These are phyloP conservation scores for Diplosphaera chodatii DNA, from an alignment of 139 green algal genomes.

Conservation along the genomic window DNA sequence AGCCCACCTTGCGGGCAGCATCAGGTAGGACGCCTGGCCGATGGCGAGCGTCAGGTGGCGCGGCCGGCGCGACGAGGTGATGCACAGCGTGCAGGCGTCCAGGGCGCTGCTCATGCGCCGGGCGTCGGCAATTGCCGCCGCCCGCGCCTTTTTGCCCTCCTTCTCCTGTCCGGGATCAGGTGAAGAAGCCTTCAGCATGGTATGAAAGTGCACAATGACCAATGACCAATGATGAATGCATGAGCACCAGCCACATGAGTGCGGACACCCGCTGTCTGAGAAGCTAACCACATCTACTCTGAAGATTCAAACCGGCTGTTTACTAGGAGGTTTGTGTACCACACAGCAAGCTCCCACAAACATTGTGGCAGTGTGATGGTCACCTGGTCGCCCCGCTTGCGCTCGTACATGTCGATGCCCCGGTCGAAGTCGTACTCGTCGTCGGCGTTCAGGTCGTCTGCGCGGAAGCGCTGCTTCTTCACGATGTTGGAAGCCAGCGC, in stretches of 20 bases:
- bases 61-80: conserved; percentile 28
- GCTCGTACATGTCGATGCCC: conserved; percentile 73
- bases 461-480: conserved; percentile 36
- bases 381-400: conserved; percentile 13
- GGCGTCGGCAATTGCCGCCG: conserved; percentile 9
- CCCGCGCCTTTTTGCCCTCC: conserved; percentile 3
- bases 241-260: neutral
- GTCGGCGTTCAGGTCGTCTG: conserved; percentile 66
- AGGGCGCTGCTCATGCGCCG: conserved; percentile 5
- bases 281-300: no score
- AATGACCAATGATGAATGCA: no score
- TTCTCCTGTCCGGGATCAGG: no score
- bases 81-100: conserved; percentile 38
- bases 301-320: no score
- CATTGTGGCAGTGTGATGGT: no score
- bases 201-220: no score
- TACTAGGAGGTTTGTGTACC: no score
- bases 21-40: conserved; percentile 73
- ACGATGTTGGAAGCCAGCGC: conserved; percentile 71
- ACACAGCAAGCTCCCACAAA: no score
- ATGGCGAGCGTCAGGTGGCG: conserved; percentile 77
- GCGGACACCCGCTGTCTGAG: no score
- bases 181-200: no score
- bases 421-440: conserved; percentile 93
- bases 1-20: conserved; percentile 47